Evolutionary conservation across 2,329 filamentous ascomycete species (phyloP).

Genomic region (Rhinocladiella similis): DNA sequence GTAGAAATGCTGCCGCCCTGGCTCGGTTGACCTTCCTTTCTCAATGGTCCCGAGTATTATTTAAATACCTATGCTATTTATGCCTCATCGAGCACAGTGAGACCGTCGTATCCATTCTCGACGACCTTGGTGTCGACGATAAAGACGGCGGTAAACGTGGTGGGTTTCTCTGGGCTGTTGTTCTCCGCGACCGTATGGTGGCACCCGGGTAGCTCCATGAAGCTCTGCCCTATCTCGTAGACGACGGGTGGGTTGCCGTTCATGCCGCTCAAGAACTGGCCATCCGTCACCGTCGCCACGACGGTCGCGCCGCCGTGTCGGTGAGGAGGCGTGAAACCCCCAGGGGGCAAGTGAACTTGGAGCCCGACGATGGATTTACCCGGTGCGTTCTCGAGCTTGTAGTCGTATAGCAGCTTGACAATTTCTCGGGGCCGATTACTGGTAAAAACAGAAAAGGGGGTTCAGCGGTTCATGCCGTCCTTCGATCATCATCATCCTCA

Average conservation of each 20-base stretch:
- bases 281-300: conserved; percentile 41
- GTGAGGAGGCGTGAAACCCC: conserved; percentile 42
- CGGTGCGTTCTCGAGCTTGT: not conserved
- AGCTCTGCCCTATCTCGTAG: conserved; percentile 7
- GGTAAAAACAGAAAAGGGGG: not conserved
- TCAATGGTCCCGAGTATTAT: too few relatives aligned
- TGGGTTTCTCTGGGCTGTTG: conserved; percentile 5
- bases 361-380: not conserved
- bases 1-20: too few relatives aligned
- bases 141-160: conserved; percentile 3
- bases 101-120: not conserved
- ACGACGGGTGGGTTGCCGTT: conserved; percentile 27
- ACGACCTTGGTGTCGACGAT: conserved; percentile 5
- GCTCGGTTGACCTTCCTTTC: too few relatives aligned
- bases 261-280: conserved; percentile 50
- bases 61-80: too few relatives aligned
- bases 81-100: not conserved
- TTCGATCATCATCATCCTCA: not conserved
- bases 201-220: conserved; percentile 15
- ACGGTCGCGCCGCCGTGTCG: conserved; percentile 48
- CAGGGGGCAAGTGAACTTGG: not conserved
- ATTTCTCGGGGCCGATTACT: not conserved
- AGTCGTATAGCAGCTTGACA: not conserved
- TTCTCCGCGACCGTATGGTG: conserved; percentile 12
- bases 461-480: not conserved